phyloP scores from a whole-genome alignment of 1,284 basidiomycete genomes.

The Rhizopogon parksii region DNA sequence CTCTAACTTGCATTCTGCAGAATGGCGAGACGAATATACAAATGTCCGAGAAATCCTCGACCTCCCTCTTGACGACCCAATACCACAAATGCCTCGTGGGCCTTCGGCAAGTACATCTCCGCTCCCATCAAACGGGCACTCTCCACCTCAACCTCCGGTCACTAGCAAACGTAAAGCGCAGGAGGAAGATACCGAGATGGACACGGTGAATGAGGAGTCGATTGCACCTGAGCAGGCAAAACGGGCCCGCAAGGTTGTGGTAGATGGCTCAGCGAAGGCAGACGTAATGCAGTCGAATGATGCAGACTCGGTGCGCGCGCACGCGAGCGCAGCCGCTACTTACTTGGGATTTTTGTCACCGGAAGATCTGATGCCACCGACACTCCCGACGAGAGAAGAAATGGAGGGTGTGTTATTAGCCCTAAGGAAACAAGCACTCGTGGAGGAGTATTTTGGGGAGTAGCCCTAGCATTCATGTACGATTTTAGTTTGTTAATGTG shows the following conservation, averaged over 20 bases:
- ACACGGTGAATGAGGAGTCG: neutral
- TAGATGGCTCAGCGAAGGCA: neutral
- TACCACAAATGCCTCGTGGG: slow-evolving; percentile 43
- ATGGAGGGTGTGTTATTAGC: slow-evolving; percentile 75
- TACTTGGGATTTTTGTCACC: slow-evolving; percentile 73
- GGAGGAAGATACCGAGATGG: neutral
- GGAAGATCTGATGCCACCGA: slow-evolving; percentile 69
- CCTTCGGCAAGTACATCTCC: slow-evolving; percentile 11
- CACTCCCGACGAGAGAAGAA: slow-evolving; percentile 68
- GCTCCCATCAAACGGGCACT: slow-evolving; percentile 17
- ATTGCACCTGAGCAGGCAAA: slow-evolving; percentile 1
- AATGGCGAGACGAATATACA: slow-evolving; percentile 65
- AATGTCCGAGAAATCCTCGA: slow-evolving; percentile 52
- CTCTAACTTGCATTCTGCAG: slow-evolving; percentile 29
- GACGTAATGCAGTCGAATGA: neutral
- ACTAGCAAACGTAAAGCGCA: slow-evolving; percentile 2
- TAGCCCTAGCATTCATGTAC: neutral
- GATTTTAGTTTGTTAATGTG: neutral
- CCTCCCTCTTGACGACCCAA: slow-evolving; percentile 44
- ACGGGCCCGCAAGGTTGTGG: neutral
- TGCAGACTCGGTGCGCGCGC: slow-evolving; percentile 33
- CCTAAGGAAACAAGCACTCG: slow-evolving; percentile 74
- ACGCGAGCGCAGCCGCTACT: slow-evolving; percentile 55
- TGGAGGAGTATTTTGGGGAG: slow-evolving; percentile 70
- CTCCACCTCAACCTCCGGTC: slow-evolving; percentile 17